Base-by-base conservation (phyloP, 139 green algal genomes). In the Microglena sp. region DNA sequence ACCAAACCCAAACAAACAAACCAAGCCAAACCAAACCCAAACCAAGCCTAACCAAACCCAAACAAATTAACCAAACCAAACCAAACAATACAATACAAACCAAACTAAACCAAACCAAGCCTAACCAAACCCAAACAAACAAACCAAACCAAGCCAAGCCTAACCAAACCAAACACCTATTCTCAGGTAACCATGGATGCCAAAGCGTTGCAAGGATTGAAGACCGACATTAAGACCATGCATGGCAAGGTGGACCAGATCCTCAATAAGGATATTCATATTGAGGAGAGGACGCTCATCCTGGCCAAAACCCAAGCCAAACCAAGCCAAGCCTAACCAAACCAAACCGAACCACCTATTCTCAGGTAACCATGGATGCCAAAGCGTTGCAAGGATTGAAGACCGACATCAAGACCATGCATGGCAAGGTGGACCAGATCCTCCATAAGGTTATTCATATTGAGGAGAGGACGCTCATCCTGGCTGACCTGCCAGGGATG, bases 331-430 rank as follows among this genome's bases (percentile, higher is more conserved):
- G n/a, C n/a, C n/a, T n/a, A n/a, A n/a, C n/a, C n/a, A n/a, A n/a
- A 50, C 11, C 27, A 62, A 28, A 29, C 21, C 28, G 55, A 7
- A 62, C 55, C 5, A 62, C 55, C 4, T 36, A 4, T 11, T 18
- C 15, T 50, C 40, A 18, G 40, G 29, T 6, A 2, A 67, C 60
- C 34, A 67, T 67, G 60, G 60, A 67, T 27, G 60, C 27, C 2
- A 54, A 67, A 43, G 29, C n/a, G 4, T 28, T 62, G 34, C 28
- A 27, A 27, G 55, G 55, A 11, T 5, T 62, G 40, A 11, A 18
- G 40, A 50, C 11, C 18, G 40, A 50, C 15, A 50, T 50, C 40
- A 50, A 50, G 40, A 50, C 40, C 6, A 44, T 62, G 30, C 26
- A 57, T 27, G 21, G 21, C 33, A 67, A 67, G 36, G 60, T 67